Base-by-base conservation (phyloP, 345 rosid genomes). In the Aurinia saxatilis region DNA sequence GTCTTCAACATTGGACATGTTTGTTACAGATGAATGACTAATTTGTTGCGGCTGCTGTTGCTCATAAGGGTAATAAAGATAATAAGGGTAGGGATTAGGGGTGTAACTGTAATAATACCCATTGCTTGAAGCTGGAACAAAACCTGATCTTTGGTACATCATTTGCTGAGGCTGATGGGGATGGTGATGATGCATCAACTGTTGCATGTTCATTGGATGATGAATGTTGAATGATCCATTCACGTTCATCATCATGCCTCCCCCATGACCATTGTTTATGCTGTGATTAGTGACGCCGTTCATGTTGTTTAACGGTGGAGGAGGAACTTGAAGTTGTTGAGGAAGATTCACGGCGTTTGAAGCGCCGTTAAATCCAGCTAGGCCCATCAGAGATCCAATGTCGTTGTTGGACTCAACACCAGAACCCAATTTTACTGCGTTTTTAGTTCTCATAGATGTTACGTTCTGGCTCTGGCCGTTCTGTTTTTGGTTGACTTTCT, bases 61-160 rank as follows among this genome's bases (percentile, higher is more conserved):
- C 57, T 48, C 73, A 67, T 74, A 66, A 49, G 45, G 75, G 59
- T 45, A 53, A 71, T 30, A 78, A 73, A 72, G 76, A 56, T 72
- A 65, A 57, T 72, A 76, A 9, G 72, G 14, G 59, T 66, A 66
- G 6, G 80, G 79, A 31, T 53, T 64, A 49, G 84, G 79, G 39
- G 19, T 45, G 40, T 76, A 67, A 50, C 75, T 77, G 60, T 77
- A 77, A 55, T 68, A 81, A 66, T 84, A 87, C 45, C 87, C 91
- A 35, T 87, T 84, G 76, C 42, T 82, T 0, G 85, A 66, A 0
- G 83, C 70, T 46, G 84, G 91, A 49, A 72, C 68, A 38, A 69
- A 57, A 6, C 81, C 75, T 6, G 91, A 72, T 57, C 88, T 75
- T 59, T 84, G 82, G 40, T 84, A 84, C 82, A 81, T 80, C 84